Evolutionary conservation across 768 basidiomycete genomes (phyloP).

Genomic region (Lyophyllum semitale): DNA sequence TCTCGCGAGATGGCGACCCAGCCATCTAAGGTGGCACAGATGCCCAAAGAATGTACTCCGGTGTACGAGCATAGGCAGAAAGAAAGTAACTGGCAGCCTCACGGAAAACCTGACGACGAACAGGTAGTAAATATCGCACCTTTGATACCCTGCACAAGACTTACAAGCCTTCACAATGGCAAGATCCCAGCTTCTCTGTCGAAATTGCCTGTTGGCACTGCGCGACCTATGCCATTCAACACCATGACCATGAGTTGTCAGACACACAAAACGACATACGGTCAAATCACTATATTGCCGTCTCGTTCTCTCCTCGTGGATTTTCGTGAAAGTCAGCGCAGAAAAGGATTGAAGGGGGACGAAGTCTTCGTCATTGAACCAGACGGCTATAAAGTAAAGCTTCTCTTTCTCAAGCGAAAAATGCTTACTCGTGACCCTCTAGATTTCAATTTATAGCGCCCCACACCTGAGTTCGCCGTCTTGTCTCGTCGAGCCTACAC

Average conservation of each 20-base stretch:
- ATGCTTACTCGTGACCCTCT: not conserved
- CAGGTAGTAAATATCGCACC: not conserved
- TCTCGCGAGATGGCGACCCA: not conserved
- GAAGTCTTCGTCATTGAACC: slow-evolving; percentile 47
- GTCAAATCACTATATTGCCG: slow-evolving; percentile 51
- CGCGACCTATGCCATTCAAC: slow-evolving; percentile 38
- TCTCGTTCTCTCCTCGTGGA: slow-evolving; percentile 54
- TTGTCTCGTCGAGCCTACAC: slow-evolving; percentile 45
- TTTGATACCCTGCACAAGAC: not conserved
- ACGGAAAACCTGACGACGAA: not conserved
- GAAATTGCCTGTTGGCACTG: slow-evolving; percentile 34
- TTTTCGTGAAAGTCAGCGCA: slow-evolving; percentile 55
- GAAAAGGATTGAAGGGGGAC: slow-evolving; percentile 44
- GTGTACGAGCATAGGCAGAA: not conserved
- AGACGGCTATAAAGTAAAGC: slow-evolving; percentile 36
- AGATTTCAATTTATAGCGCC: slow-evolving; percentile 49
- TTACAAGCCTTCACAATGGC: not conserved
- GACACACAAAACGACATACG: slow-evolving; percentile 48
- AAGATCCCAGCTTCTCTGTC: not conserved
- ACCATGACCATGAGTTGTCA: slow-evolving; percentile 35
- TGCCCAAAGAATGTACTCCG: not conserved
- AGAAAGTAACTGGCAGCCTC: not conserved
- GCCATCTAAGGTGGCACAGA: not conserved
- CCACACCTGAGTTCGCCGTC: slow-evolving; percentile 53
- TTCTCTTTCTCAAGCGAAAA: not conserved